Evolutionary conservation across 257 asterid species (phyloP).

Genomic region (Fraxinus americana): DNA sequence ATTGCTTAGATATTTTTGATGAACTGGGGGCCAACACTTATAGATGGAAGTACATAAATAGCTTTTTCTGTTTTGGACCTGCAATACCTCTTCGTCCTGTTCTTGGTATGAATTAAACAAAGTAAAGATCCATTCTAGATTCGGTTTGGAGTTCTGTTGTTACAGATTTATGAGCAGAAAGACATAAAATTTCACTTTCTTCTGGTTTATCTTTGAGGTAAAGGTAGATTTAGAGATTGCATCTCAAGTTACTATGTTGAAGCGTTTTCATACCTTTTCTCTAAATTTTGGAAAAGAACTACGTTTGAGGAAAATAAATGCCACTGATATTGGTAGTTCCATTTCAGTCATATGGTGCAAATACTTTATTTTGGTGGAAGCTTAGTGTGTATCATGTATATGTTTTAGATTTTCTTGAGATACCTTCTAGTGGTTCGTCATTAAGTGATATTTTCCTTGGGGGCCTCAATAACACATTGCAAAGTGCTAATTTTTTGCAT

Average conservation of each 20-base stretch:
- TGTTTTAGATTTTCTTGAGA: conserved; percentile 9
- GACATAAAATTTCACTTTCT: conserved; percentile 11
- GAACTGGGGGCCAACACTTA: conserved; percentile 9
- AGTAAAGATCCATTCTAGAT: conserved; percentile 5
- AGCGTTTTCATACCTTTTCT: conserved; percentile 16
- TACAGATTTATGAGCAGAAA: conserved; percentile 13
- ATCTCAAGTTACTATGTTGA: conserved; percentile 16
- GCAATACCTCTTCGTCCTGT: background rate
- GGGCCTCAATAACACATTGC: conserved; percentile 4
- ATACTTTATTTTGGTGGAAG: conserved; percentile 4
- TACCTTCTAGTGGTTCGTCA: conserved; percentile 9
- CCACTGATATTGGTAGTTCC: conserved; percentile 10
- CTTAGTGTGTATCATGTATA: conserved; percentile 5
- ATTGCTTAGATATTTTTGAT: conserved; percentile 5
- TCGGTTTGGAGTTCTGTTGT: conserved; percentile 14
- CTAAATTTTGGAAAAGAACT: conserved; percentile 1
- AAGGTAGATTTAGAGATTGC: conserved; percentile 12
- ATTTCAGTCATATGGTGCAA: conserved; percentile 14
- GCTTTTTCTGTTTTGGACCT: background rate
- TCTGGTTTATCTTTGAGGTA: conserved; percentile 9
- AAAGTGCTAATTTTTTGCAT: conserved; percentile 21
- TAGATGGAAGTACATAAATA: background rate
- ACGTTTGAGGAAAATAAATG: conserved; percentile 9
- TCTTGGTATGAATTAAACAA: background rate
- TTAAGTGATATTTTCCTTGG: conserved; percentile 7